Base-by-base conservation (phyloP, 768 basidiomycete species). In the Mycena rosella region DNA sequence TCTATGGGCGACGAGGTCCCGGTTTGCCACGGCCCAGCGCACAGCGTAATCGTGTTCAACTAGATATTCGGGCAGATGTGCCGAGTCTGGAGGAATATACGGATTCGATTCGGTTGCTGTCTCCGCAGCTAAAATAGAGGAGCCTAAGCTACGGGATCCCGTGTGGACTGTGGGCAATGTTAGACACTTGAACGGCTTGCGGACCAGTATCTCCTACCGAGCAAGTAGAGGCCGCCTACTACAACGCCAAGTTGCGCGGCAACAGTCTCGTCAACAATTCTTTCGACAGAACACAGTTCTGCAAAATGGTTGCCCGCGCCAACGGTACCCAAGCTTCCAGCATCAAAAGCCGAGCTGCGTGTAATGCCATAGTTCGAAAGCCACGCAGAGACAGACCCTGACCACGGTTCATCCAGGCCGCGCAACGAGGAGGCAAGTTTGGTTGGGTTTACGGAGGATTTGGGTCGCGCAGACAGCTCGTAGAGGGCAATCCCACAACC, bases 231-330 rank as follows among this genome's bases (percentile, higher is more conserved):
- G 20, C 63, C 70, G 26, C 61, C 75, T 22, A 75, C 70, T 22
- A 75, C 40, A 42, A 82, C 65, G 32, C 71, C 63, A 20, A 78
- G 64, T 40, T 72, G 66, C n/a, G 64, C 60, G 26, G 75, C 75
- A 8, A 67, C 67, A 4, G 71, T 55, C 14, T 64, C 68, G 58
- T 82, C 78, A 2, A 79, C 63, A n/a, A 81, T 75, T 55, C 60
- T 74, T 51, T 81, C 78, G 3, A 78, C 74, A 2, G 71, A 74
- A 66, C 78, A 79, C 4, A 82, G 73, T 61, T 82, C 81, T 17
- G 80, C 80, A 63, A 82, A 82, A 68, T 82, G 78, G 69, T 83
- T 82, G 2, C 79, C 81, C 20, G 74, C 75, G 42, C 81, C 80
- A 9, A 82, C 76, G 5, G 80, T 82, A 11, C 81, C 81, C 30